Evolutionary conservation across 2,329 filamentous ascomycete genomes (phyloP).

Genomic region (Penicillium rolfsii): DNA sequence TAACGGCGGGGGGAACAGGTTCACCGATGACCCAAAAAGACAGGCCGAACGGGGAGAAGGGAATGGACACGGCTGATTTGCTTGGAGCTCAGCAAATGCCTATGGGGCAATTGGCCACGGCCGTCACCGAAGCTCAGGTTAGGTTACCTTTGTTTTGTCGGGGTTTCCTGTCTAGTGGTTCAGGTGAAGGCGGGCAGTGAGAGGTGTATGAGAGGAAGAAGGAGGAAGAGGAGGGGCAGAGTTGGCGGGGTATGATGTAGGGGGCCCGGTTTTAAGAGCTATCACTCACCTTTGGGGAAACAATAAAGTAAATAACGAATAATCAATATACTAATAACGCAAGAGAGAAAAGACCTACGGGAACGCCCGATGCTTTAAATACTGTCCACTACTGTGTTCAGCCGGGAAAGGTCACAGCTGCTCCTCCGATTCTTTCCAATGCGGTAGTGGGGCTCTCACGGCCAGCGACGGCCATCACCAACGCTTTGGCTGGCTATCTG

Average conservation of each 20-base stretch:
- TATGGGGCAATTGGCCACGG: slow-evolving; percentile 25
- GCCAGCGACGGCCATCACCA: slow-evolving; percentile 24
- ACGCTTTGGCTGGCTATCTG: slow-evolving; percentile 29
- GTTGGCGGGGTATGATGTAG: slow-evolving; percentile 26
- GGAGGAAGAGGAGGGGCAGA: slow-evolving; percentile 18
- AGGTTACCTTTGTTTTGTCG: slow-evolving; percentile 9
- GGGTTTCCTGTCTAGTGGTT: slow-evolving; percentile 12
- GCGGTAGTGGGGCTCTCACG: slow-evolving; percentile 40
- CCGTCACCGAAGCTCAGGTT: slow-evolving; percentile 23
- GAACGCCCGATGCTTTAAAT: slow-evolving; percentile 32
- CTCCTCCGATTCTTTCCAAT: slow-evolving; percentile 45
- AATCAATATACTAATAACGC: not conserved
- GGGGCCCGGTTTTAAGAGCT: slow-evolving; percentile 4
- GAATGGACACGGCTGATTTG: slow-evolving; percentile 25
- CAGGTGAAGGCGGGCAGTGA: not conserved
- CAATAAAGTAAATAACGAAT: slow-evolving; percentile 17
- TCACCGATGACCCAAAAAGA: slow-evolving; percentile 49
- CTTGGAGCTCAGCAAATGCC: slow-evolving; percentile 21
- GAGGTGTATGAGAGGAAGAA: slow-evolving; percentile 6
- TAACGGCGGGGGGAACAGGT: slow-evolving; percentile 39
- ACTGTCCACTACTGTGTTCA: slow-evolving; percentile 13
- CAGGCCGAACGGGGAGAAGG: slow-evolving; percentile 27
- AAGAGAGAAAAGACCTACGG: slow-evolving; percentile 16
- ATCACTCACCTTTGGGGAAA: slow-evolving; percentile 22
- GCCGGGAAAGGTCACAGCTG: slow-evolving; percentile 35